A percentile compares a stretch with the other conserved stretches of the same genome.
These are phyloP conservation scores for Colletotrichum sp. DNA, from an alignment of 2,329 filamentous ascomycete genomes.

Conservation along the genomic window DNA sequence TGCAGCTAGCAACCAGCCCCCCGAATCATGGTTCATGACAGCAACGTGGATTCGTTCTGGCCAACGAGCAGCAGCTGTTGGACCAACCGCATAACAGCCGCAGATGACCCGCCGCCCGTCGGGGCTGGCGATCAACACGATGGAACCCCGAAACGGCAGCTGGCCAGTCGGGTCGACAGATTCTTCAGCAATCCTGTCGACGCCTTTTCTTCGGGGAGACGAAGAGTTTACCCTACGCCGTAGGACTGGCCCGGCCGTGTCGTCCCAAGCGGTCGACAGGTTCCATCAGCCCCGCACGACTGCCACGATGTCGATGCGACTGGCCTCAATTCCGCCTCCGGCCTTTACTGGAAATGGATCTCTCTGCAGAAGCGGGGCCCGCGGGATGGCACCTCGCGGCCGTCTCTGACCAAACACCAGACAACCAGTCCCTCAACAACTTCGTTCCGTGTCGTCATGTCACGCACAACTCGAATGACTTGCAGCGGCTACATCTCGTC, in stretches of 20 bases:
- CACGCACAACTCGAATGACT: slow-evolving; percentile 17
- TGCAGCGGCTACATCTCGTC: slow-evolving; percentile 16
- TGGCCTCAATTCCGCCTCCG: slow-evolving; percentile 13
- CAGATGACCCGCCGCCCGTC: slow-evolving; percentile 10
- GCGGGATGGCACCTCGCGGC: background rate
- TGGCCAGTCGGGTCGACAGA: slow-evolving; percentile 11
- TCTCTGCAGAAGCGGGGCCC: slow-evolving; percentile 11
- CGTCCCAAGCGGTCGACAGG: background rate
- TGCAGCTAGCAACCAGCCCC: background rate
- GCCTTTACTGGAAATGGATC: slow-evolving; percentile 11
- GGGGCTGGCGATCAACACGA: slow-evolving; percentile 10
- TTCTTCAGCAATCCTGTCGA: slow-evolving; percentile 8
- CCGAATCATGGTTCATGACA: background rate
- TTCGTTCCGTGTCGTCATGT: slow-evolving; percentile 10
- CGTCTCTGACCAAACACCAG: background rate
- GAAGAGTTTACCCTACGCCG: background rate
- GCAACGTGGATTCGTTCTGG: slow-evolving; percentile 5
- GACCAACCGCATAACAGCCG: slow-evolving; percentile 18
- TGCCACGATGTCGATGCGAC: slow-evolving; percentile 6
- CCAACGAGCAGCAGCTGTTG: slow-evolving; percentile 1
- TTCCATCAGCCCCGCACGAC: slow-evolving; percentile 11
- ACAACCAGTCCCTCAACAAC: background rate
- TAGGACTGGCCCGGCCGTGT: background rate
- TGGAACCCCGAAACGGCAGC: background rate
- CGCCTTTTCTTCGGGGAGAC: background rate